Percentiles rank a stretch among this genome's conserved stretches.
Conservation (phyloP, 164 flowering plant genomes). For the Tinospora cordifolia region DNA sequence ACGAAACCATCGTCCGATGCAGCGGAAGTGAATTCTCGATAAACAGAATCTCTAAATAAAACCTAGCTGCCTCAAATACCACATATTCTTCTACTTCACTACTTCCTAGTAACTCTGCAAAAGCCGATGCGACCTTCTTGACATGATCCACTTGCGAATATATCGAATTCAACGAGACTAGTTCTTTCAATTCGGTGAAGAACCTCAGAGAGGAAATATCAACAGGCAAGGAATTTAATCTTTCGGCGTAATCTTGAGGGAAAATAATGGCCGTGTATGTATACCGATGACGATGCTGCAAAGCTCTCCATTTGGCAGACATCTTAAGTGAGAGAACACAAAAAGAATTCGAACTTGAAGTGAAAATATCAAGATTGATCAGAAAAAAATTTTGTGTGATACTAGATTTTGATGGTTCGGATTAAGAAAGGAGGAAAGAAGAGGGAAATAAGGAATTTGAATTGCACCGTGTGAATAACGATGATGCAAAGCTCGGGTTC, state of each 20-base stretch:
- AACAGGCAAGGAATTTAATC: slow-evolving; percentile 28
- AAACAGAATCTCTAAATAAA: slow-evolving; percentile 66
- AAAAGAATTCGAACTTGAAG: background rate
- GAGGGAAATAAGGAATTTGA: background rate
- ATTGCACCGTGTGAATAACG: background rate
- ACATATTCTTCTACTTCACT: slow-evolving; percentile 21
- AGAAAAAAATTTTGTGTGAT: background rate
- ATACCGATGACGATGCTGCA: slow-evolving; percentile 90
- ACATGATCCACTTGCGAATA: slow-evolving; percentile 59
- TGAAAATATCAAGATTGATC: background rate
- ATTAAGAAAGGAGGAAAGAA: background rate
- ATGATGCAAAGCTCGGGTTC: background rate
- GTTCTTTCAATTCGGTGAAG: slow-evolving; percentile 28
- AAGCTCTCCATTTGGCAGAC: slow-evolving; percentile 96
- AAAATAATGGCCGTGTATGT: slow-evolving; percentile 79
- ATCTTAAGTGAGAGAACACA: slow-evolving; percentile 20
- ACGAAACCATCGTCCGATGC: slow-evolving; percentile 63
- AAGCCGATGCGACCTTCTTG: slow-evolving; percentile 59
- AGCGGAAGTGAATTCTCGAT: slow-evolving; percentile 76
- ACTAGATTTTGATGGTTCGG: too few relatives aligned
- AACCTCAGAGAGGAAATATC: slow-evolving; percentile 26
- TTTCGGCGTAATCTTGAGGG: slow-evolving; percentile 41
- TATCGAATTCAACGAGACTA: slow-evolving; percentile 55
- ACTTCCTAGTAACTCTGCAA: slow-evolving; percentile 33
- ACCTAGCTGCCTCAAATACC: slow-evolving; percentile 27